Percentiles rank a stretch among this genome's conserved stretches.
Conservation (phyloP, 202 grass and related monocot species). For the Setaria viridis region DNA sequence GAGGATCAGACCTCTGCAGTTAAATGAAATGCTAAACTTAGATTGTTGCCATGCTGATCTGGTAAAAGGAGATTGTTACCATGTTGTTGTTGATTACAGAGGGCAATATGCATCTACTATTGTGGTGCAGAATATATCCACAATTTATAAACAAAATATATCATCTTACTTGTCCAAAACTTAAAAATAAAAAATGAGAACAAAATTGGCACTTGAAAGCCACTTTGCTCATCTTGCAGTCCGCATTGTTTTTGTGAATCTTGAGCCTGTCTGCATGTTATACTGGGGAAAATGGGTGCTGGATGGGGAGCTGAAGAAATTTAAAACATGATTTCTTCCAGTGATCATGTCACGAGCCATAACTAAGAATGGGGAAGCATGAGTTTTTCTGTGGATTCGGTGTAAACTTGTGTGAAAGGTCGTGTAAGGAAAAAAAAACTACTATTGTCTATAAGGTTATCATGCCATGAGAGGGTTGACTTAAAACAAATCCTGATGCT, state of each 20-base stretch:
- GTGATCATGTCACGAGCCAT: background rate
- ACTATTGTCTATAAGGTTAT: background rate
- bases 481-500: constrained; percentile 6
- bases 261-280: constrained; percentile 1
- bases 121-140: background rate
- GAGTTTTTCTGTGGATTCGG: background rate
- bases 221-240: background rate
- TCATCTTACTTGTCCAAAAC: background rate
- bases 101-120: background rate
- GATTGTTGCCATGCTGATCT: background rate
- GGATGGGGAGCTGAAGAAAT: background rate
- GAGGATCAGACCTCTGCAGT: constrained; percentile 4
- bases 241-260: background rate
- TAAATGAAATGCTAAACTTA: background rate
- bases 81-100: background rate
- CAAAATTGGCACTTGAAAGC: background rate
- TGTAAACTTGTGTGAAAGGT: background rate
- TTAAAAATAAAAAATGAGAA: constrained; percentile 18
- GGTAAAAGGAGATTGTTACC: background rate
- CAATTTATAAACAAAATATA: background rate
- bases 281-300: background rate
- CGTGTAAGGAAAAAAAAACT: background rate
- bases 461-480: background rate
- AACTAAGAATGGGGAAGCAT: background rate
- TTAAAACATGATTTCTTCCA: background rate